These are phyloP conservation scores for Lagenidium giganteum DNA, from an alignment of 352 stramenopile species.

Conservation along the genomic window DNA sequence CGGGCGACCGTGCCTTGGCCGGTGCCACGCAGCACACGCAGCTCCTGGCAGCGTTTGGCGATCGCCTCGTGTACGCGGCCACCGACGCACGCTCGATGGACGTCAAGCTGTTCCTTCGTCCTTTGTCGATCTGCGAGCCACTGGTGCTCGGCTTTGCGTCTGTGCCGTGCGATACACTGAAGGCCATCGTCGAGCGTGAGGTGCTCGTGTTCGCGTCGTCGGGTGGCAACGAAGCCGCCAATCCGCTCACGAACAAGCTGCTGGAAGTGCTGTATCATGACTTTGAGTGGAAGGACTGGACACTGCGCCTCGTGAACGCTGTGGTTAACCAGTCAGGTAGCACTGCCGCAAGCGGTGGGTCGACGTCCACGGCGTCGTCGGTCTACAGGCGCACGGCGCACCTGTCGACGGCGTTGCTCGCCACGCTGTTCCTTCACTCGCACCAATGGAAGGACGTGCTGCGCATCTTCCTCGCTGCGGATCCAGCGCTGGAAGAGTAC, in stretches of 20 bases:
- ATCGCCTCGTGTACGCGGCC: conserved; percentile 53
- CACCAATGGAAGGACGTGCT: conserved; percentile 57
- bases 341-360: conserved; percentile 1
- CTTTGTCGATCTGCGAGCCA: conserved; percentile 43
- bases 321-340: conserved; percentile 21
- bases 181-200: conserved; percentile 58
- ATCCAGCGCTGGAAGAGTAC: conserved; percentile 68
- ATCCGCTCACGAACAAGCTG: conserved; percentile 37
- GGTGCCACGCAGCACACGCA: conserved; percentile 21
- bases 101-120: conserved; percentile 30
- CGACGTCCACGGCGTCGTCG: conserved; percentile 13
- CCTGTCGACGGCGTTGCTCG: conserved; percentile 29
- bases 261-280: conserved; percentile 38
- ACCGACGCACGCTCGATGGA: conserved; percentile 31
- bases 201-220: conserved; percentile 45
- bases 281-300: conserved; percentile 54
- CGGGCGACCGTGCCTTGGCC: neutral
- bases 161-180: conserved; percentile 24
- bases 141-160: conserved; percentile 38
- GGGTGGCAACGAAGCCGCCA: conserved; percentile 32
- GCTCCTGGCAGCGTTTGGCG: conserved; percentile 38
- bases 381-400: conserved; percentile 37
- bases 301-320: conserved; percentile 37
- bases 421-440: conserved; percentile 44
- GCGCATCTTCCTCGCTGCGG: conserved; percentile 34